Conservation (phyloP, 2,329 filamentous ascomycete genomes). For the Fusarium coicis region DNA sequence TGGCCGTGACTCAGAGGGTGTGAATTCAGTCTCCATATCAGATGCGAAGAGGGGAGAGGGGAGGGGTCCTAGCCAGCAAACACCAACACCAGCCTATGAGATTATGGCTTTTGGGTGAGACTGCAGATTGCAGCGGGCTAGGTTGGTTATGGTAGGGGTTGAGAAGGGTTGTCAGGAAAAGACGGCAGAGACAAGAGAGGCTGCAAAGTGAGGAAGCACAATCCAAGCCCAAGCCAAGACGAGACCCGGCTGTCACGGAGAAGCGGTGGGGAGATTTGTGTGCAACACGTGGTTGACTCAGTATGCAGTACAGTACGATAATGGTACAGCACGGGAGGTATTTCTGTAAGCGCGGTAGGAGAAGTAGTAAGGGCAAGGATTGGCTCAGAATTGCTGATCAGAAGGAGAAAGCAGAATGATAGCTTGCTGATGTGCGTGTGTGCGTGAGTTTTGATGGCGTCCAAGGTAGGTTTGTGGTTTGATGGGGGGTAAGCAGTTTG, state of each 20-base stretch:
- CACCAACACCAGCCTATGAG: constrained; percentile 9
- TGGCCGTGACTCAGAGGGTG: constrained; percentile 44
- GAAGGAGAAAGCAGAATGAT: constrained; percentile 13
- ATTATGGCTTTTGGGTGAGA: constrained; percentile 17
- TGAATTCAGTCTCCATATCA: constrained; percentile 44
- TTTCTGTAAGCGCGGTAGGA: constrained; percentile 11
- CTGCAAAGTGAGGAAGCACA: constrained; percentile 19
- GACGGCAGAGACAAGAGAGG: not conserved
- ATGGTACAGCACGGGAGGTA: not conserved
- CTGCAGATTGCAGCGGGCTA: constrained; percentile 12
- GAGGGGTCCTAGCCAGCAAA: constrained; percentile 13
- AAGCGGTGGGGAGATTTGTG: constrained; percentile 27
- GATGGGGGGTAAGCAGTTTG: constrained; percentile 18
- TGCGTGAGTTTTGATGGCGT: not conserved
- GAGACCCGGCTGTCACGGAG: constrained; percentile 28
- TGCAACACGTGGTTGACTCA: constrained; percentile 40
- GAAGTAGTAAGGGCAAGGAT: constrained; percentile 15
- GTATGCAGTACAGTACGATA: constrained; percentile 19
- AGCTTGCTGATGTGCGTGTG: constrained; percentile 20
- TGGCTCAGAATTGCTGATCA: constrained; percentile 31
- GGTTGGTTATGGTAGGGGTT: constrained; percentile 4
- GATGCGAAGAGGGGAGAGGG: constrained; percentile 12
- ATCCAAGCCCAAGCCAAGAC: constrained; percentile 22
- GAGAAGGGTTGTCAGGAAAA: constrained; percentile 7
- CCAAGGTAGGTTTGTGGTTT: not conserved